A percentile compares a stretch with the other conserved stretches of the same genome.
Evolutionary conservation across 208 protist genomes (phyloP).

Genomic region (Endotrypanum monterogeii): DNA sequence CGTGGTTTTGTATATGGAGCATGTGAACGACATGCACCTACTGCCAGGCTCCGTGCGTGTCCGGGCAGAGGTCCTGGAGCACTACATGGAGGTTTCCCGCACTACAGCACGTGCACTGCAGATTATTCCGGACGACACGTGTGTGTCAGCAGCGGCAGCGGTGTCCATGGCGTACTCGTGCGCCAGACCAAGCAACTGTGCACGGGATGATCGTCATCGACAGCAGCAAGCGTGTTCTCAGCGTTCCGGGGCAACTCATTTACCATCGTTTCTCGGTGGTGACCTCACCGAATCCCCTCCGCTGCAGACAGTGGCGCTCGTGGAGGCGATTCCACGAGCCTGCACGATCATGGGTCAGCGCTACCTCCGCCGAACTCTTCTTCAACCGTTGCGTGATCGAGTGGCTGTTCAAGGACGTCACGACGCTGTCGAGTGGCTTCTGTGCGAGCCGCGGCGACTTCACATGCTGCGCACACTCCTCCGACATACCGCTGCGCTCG

Average conservation of each 20-base stretch:
- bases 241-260: not conserved
- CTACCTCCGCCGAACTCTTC: conserved; percentile 64
- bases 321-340: conserved; percentile 63
- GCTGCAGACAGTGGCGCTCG: conserved; percentile 38
- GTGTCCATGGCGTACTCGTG: not conserved
- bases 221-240: not conserved
- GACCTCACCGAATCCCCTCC: conserved; percentile 2
- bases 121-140: conserved; percentile 37
- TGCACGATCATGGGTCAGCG: conserved; percentile 76
- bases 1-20: conserved; percentile 73
- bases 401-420: conserved; percentile 68
- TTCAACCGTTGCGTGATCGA: conserved; percentile 76
- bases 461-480: conserved; percentile 26
- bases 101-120: conserved; percentile 65
- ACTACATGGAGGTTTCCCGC: conserved; percentile 70
- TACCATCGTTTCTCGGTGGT: not conserved
- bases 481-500: conserved; percentile 28
- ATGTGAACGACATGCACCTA: conserved; percentile 69
- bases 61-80: conserved; percentile 61
- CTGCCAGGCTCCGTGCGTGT: conserved; percentile 71
- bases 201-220: not conserved
- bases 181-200: not conserved
- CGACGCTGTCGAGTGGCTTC: conserved; percentile 75
- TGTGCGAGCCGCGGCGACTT: conserved; percentile 40
- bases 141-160: conserved; percentile 1